Base-by-base conservation (phyloP, 116 monocot genomes). In the Phalaenopsis hybrid region DNA sequence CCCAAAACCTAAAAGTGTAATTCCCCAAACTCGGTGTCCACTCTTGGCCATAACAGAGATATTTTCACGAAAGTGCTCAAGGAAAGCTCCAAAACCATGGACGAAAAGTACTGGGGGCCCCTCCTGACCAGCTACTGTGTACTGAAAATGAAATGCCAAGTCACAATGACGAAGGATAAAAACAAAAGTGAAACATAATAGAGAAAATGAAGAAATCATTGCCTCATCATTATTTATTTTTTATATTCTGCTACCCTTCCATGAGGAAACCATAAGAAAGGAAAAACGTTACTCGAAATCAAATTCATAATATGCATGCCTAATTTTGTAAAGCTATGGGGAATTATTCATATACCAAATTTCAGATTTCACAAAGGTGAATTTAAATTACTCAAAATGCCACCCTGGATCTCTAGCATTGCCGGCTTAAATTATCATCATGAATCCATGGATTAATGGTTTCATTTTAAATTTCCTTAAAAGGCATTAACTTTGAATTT, bases 81-180 rank as follows among this genome's bases (percentile, higher is more conserved):
- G 81, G 85, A 93, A 98, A 80, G 95, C 95, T 78, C 95, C 98
- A 91, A 98, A 98, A 63, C 97, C 98, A 91, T 98, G 98, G 44
- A 92, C 91, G 82, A 98, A 84, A 63, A 98, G 95, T 82, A 93
- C 83, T 45, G 93, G 82, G 83, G 93, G 92, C 72, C 98, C 98
- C 81, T 92, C 84, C 78, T 86, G 20, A 43, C 98, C 98, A 76
- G 78, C 81, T 83, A 79, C 90, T 80, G 98, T 92, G 58, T 95
- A 95, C 98, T 98, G 91, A 31, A 74, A 23, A 77, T 21, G 44
- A 75, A 75, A 46, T 34, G 13, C 37, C 13, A 41, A 72, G 41
- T 37, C 72, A 34, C 37, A 37, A 13, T 41, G 15, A 73, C 37
- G 34, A 72, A 72, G 15, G 18, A 63, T 7, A 9, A 63, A 63